Evolutionary conservation across 176 grass and related monocot genomes (phyloP).

Genomic region (Eragrostis nindensis): DNA sequence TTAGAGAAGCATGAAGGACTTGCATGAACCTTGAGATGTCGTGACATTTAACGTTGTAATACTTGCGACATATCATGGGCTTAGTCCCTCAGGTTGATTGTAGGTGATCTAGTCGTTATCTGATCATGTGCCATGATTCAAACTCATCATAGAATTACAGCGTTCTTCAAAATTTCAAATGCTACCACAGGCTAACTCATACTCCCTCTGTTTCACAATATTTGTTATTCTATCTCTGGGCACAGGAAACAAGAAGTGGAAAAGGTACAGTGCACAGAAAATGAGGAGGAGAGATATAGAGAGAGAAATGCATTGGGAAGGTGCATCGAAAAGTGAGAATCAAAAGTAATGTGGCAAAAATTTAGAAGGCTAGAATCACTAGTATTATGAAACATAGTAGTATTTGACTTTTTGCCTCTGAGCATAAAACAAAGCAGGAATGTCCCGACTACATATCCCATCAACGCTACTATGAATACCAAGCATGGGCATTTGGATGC

Average conservation of each 20-base stretch:
- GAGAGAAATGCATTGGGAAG: no score
- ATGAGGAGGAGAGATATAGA: no score
- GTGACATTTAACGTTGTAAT: constrained; percentile 25
- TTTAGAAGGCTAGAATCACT: no score
- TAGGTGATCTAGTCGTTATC: neutral
- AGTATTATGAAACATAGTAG: no score
- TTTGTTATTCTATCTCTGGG: no score
- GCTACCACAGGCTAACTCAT: neutral
- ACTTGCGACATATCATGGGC: constrained; percentile 17
- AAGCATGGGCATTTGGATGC: neutral
- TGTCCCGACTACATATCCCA: neutral
- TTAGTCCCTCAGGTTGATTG: neutral
- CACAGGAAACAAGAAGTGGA: no score
- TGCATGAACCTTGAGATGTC: neutral
- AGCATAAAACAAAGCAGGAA: neutral
- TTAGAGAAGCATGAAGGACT: no score
- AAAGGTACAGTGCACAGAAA: no score
- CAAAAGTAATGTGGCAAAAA: no score
- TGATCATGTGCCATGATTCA: neutral
- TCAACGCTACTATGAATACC: neutral
- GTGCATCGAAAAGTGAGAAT: no score
- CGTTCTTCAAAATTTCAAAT: neutral
- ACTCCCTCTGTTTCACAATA: no score
- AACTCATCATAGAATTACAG: neutral
- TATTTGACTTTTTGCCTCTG: constrained; percentile 5